Base-by-base conservation (phyloP, 768 basidiomycete genomes). In the Baorangia bicolor region DNA sequence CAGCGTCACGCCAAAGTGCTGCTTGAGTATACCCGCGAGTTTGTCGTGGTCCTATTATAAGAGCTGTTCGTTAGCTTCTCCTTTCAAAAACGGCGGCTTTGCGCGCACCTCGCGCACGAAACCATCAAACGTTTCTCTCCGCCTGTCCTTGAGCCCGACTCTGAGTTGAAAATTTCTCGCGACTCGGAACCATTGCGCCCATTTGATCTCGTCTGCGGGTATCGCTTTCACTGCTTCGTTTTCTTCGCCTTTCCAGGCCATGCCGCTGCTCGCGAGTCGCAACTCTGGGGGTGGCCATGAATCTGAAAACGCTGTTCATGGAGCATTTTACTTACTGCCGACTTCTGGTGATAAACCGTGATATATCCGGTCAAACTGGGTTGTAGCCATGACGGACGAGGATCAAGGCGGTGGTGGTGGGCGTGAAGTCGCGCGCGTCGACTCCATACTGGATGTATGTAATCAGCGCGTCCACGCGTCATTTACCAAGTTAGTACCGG, bases 181-280 rank as follows among this genome's bases (percentile, higher is more conserved):
- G 30, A 97, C 95, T 44, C 94, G 86, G 27, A 92, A 77, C 94
- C 94, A 96, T 62, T 91, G 88, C 0, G 83, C 86, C 86, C 88
- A 93, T 72, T 92, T 94, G 60, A 97, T 88, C 64, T 92, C 88
- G 25, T 71, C 74, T 3, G 83, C 79, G 13, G 85, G 77, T 55
- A 95, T 78, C 12, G 88, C 85, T 13, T 78, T 78, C 39, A 86
- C 81, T 4, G 76, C 74, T 40, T 86, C 85, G 14, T 77, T 79
- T 18, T 91, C 90, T 44, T 83, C 81, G 40, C 84, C 88, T 59
- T 88, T 98, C 97, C 97, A 98, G 6, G 93, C 97, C 78, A 98
- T 87, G 42, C 97, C 97, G 62, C 87, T 90, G 44, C 80, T 67
- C 12, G 94, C 94, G 63, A 99, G 80, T 61, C 97, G 93, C 58